Conservation (phyloP, 371 early-diverging fungal species). For the Parasitella parasitica region DNA sequence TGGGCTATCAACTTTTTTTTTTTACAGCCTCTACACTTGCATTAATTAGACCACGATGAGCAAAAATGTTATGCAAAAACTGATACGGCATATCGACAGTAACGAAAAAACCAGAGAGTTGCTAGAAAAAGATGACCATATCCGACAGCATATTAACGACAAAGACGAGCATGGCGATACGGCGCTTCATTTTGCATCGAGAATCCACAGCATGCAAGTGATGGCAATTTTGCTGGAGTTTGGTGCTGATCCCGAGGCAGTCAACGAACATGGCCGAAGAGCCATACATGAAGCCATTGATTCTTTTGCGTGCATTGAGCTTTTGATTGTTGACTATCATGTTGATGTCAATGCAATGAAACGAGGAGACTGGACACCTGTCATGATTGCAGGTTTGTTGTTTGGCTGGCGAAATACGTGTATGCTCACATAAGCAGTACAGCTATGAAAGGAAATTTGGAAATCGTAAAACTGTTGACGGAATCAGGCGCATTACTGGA, state of each 20-base stretch:
- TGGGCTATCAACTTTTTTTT: too few species aligned
- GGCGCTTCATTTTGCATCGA: constrained; percentile 51
- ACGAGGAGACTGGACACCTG: constrained; percentile 57
- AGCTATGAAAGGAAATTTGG: constrained; percentile 48
- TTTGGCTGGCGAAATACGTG: not conserved
- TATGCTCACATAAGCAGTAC: not conserved
- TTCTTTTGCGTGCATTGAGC: constrained; percentile 34
- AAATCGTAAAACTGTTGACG: constrained; percentile 36
- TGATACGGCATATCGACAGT: constrained; percentile 9
- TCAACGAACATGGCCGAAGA: constrained; percentile 52
- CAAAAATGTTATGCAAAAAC: constrained; percentile 6
- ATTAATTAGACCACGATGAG: not conserved
- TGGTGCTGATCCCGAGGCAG: constrained; percentile 36
- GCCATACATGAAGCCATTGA: constrained; percentile 56
- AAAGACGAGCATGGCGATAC: constrained; percentile 48
- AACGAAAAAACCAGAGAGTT: not conserved
- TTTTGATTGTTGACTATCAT: constrained; percentile 27
- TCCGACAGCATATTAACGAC: constrained; percentile 12
- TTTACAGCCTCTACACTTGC: too few species aligned
- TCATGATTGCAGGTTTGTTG: constrained; percentile 48
- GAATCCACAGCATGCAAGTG: constrained; percentile 30
- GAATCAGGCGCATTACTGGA: constrained; percentile 36
- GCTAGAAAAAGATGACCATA: not conserved
- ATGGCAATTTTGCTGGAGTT: constrained; percentile 29
- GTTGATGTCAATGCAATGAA: constrained; percentile 54